phyloP scores from a whole-genome alignment of 2,329 filamentous ascomycete species.

The Magnaporthales sp. region DNA sequence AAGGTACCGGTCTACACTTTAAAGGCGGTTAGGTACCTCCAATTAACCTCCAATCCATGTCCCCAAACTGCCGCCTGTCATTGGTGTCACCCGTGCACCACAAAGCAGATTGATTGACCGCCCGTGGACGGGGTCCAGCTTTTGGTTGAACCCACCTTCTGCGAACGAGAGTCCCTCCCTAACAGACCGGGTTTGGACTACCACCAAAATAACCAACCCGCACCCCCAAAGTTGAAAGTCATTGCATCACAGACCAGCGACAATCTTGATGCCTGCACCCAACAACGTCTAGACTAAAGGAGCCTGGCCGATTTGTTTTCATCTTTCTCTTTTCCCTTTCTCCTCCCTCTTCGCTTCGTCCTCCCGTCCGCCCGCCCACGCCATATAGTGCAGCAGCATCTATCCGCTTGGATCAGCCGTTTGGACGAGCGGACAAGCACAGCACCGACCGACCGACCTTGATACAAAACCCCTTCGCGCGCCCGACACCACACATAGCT shows the following conservation, averaged over 20 bases:
- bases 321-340: neutral
- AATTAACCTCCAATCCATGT: neutral
- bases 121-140: neutral
- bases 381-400: conserved; percentile 12
- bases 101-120: neutral
- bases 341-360: neutral
- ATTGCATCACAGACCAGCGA: conserved; percentile 1
- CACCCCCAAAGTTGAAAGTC: neutral
- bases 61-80: neutral
- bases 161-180: neutral
- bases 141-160: neutral
- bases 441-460: conserved; percentile 1
- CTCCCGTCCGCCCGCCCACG: conserved; percentile 10
- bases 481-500: conserved; percentile 17
- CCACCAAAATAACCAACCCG: conserved; percentile 5
- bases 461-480: neutral
- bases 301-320: neutral
- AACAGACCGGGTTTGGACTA: neutral
- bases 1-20: neutral
- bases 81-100: neutral
- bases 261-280: neutral
- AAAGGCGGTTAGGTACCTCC: neutral
- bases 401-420: conserved; percentile 11
- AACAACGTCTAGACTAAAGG: neutral
- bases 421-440: conserved; percentile 1